phyloP scores from a whole-genome alignment of 2,329 filamentous ascomycete species.

The Emergomyces orientalis region DNA sequence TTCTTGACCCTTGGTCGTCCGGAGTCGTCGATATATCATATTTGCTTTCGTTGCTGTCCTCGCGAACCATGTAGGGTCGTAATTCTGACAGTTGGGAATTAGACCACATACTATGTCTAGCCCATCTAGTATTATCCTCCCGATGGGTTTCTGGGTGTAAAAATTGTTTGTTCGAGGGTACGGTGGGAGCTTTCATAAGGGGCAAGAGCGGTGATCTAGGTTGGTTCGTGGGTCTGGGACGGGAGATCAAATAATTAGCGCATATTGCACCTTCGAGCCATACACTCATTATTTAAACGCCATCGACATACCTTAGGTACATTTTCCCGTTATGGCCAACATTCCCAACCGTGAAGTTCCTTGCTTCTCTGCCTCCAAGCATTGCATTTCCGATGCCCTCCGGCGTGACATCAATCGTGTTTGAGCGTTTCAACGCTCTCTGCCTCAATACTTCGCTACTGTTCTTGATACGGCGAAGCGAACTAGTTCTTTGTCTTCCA shows the following conservation, averaged over 20 bases:
- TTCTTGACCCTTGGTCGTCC: slow-evolving; percentile 36
- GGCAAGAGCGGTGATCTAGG: slow-evolving; percentile 28
- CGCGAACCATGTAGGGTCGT: slow-evolving; percentile 22
- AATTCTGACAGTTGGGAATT: slow-evolving; percentile 35
- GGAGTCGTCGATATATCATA: slow-evolving; percentile 18
- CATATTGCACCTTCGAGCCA: slow-evolving; percentile 10
- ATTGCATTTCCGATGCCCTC: slow-evolving; percentile 54
- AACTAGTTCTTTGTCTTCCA: slow-evolving; percentile 28
- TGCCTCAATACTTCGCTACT: slow-evolving; percentile 43
- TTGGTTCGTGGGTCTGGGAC: slow-evolving; percentile 29
- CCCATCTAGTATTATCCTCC: slow-evolving; percentile 25
- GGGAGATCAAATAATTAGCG: slow-evolving; percentile 10
- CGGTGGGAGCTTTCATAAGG: slow-evolving; percentile 39
- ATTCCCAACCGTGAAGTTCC: slow-evolving; percentile 70
- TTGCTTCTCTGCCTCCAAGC: slow-evolving; percentile 54
- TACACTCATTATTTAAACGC: slow-evolving; percentile 4
- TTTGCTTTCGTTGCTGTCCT: slow-evolving; percentile 21
- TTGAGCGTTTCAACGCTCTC: slow-evolving; percentile 33
- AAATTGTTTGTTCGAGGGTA: slow-evolving; percentile 51
- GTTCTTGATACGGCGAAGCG: slow-evolving; percentile 39
- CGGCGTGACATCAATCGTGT: slow-evolving; percentile 48
- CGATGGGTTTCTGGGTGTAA: slow-evolving; percentile 31
- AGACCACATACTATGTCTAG: slow-evolving; percentile 31
- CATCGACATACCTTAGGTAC: slow-evolving; percentile 59
- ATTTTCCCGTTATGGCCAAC: slow-evolving; percentile 76